Base-by-base conservation (phyloP, 768 basidiomycete species). In the Podaxis sp. region DNA sequence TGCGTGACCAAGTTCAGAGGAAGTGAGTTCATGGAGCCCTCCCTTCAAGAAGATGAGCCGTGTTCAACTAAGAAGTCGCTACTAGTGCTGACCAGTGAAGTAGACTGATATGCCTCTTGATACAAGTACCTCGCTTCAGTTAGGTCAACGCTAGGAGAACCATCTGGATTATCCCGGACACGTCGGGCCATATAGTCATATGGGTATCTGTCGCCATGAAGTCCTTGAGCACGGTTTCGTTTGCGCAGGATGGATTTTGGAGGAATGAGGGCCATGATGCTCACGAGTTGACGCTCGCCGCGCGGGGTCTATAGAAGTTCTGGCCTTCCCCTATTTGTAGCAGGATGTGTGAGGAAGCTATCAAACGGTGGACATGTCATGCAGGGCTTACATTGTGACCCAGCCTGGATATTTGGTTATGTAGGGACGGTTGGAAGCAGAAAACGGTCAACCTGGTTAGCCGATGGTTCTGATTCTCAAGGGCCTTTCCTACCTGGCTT, bases 51-150 rank as follows among this genome's bases (percentile, higher is more conserved):
- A 13, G 4, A 55, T 22, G 26, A 61, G 22, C 46, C 8, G n/a
- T 44, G 55, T 33, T 57, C 7, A 49, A 53, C 28, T 60, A 58
- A 55, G 50, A 59, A 58, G 44, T 22, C 46, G 41, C 17, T 41
- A 55, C 30, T 20, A 56, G 49, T 55, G 72, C 79, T 69, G 66
- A 88, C 88, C 63, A 83, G 65, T 53, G 83, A 84, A 13, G n/a
- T 44, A 28, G 22, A 24, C 37, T 84, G 85, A 69, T 91, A 93
- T 4, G 85, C 84, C 22, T 84, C 83, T 56, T 80, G 78, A 72
- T 92, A 88, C 84, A 83, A 89, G 62, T 83, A 78, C 33, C 77
- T 77, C 1, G 90, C 89, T 69, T 90, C 88, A 62, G 85, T 73
- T 22, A 80, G 72, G 26, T 85, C 84, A 20, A 85, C 80, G 46